Evolutionary conservation across 768 basidiomycete species (phyloP).

Genomic region (Pseudohyphozyma bogoriensis): DNA sequence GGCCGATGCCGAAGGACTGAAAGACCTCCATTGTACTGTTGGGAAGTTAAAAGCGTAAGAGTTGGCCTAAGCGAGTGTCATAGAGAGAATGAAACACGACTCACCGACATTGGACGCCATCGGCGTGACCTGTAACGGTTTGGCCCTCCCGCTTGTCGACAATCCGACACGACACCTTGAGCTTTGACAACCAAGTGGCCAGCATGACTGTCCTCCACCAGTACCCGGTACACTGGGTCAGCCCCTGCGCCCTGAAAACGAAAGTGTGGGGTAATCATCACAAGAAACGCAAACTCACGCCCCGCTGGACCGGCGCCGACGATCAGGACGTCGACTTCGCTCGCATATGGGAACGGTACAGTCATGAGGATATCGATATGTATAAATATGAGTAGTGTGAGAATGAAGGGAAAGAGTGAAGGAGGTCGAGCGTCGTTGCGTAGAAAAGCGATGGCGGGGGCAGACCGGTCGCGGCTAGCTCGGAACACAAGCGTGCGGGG

Average conservation of each 20-base stretch:
- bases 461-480: too few relatives aligned
- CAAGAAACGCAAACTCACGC: neutral
- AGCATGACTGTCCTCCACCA: slow-evolving; percentile 19
- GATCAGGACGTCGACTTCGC: slow-evolving; percentile 23
- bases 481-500: too few relatives aligned
- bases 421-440: too few relatives aligned
- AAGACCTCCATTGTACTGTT: slow-evolving; percentile 25
- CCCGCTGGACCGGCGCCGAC: slow-evolving; percentile 24
- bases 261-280: neutral
- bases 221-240: neutral
- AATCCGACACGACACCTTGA: slow-evolving; percentile 17
- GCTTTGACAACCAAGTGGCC: slow-evolving; percentile 22
- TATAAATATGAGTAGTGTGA: too few relatives aligned
- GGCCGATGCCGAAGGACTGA: slow-evolving; percentile 15
- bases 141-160: slow-evolving; percentile 23
- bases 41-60: neutral
- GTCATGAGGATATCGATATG: too few relatives aligned
- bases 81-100: neutral
- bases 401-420: too few relatives aligned
- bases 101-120: slow-evolving; percentile 8
- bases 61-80: neutral
- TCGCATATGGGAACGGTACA: too few relatives aligned
- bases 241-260: neutral
- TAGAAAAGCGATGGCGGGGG: too few relatives aligned
- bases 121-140: too few relatives aligned